A percentile compares a stretch with the other conserved stretches of the same genome.
Evolutionary conservation across 1,284 basidiomycete genomes (phyloP).

Genomic region (Amylostereum chailletii): DNA sequence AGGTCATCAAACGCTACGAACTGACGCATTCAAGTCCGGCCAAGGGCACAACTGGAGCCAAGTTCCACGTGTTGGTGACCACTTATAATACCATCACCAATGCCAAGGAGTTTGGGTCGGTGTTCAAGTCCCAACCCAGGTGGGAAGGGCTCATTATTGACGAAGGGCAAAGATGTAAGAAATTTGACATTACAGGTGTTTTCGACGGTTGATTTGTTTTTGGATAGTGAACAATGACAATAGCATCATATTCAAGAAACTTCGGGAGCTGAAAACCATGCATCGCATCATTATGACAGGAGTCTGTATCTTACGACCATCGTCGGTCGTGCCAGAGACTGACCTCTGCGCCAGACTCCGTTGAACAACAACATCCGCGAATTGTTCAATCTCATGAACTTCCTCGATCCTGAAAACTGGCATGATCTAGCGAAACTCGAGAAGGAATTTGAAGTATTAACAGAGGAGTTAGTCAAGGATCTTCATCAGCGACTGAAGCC

Average conservation of each 20-base stretch:
- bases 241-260: constrained; percentile 74
- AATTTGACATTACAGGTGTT: not conserved
- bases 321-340: constrained; percentile 4
- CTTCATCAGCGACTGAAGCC: constrained; percentile 76
- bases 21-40: constrained; percentile 48
- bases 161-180: constrained; percentile 85
- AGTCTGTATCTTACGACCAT: constrained; percentile 26
- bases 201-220: constrained; percentile 7
- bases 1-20: constrained; percentile 79
- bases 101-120: constrained; percentile 53
- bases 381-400: constrained; percentile 91
- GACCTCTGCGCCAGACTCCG: constrained; percentile 56
- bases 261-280: constrained; percentile 71
- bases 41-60: constrained; percentile 41
- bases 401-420: constrained; percentile 77
- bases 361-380: constrained; percentile 96
- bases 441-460: constrained; percentile 66
- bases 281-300: constrained; percentile 93
- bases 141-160: constrained; percentile 94
- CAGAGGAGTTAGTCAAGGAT: constrained; percentile 70
- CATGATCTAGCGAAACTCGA: constrained; percentile 64
- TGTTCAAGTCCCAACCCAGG: constrained; percentile 75
- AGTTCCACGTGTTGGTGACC: constrained; percentile 81
- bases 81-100: constrained; percentile 80
- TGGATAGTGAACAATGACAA: constrained; percentile 70